A percentile compares a stretch with the other conserved stretches of the same genome.
Conservation (phyloP, 441 rosid genomes). For the Erodium trifolium region DNA sequence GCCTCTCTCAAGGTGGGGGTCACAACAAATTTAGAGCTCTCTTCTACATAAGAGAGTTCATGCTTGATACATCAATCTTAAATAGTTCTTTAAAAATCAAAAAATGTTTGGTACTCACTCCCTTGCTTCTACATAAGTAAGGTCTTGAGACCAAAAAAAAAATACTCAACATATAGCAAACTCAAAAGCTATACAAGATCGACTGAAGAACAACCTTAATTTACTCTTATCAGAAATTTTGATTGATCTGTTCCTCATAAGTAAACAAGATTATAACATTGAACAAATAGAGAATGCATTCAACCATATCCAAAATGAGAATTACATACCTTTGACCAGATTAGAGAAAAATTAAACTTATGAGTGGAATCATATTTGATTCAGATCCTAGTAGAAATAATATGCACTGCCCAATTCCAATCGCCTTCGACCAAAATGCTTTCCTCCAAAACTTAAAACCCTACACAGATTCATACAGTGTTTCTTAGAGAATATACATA, state of each 20-base stretch:
- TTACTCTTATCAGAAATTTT: neutral
- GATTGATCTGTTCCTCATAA: neutral
- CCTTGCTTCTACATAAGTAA: no score
- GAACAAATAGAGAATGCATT: neutral
- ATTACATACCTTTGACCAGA: neutral
- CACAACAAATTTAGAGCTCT: no score
- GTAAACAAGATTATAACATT: neutral
- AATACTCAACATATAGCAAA: constrained; percentile 17
- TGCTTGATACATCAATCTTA: no score
- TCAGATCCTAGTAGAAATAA: neutral
- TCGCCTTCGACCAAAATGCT: constrained; percentile 8
- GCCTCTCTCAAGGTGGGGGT: no score
- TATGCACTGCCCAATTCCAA: neutral
- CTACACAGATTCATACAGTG: neutral
- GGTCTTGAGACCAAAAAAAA: no score
- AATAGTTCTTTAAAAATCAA: no score
- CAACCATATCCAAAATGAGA: neutral
- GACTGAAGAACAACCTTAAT: neutral
- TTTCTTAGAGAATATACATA: neutral
- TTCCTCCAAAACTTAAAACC: neutral
- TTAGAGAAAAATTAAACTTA: neutral
- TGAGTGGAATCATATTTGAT: neutral
- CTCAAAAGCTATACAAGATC: neutral
- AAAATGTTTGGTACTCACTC: neutral
- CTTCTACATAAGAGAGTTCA: no score